A percentile compares a stretch with the other conserved stretches of the same genome.
Evolutionary conservation across 1,139 yeast species (phyloP).

Genomic region (Chernovozyma aurita): DNA sequence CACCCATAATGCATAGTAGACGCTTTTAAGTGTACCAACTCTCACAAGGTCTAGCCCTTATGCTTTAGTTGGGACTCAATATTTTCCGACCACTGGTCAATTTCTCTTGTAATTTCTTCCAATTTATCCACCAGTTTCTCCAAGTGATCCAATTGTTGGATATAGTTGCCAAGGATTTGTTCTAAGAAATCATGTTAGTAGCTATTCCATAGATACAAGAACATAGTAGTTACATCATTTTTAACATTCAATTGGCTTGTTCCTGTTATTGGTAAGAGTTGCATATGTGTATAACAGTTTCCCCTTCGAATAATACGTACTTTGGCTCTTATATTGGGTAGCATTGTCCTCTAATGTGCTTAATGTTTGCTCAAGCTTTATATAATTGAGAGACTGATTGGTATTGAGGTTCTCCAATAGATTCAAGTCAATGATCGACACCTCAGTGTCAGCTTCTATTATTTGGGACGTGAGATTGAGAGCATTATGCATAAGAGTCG

Average conservation of each 20-base stretch:
- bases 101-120: conserved; percentile 45
- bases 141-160: conserved; percentile 30
- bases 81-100: conserved; percentile 59
- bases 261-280: no score
- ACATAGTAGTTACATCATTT: no score
- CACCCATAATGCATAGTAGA: no score
- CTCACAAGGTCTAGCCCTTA: not conserved
- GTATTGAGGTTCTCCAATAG: conserved; percentile 54
- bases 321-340: conserved; percentile 20
- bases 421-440: conserved; percentile 48
- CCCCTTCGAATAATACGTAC: no score
- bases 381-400: conserved; percentile 51
- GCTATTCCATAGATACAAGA: no score
- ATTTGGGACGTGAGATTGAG: conserved; percentile 25
- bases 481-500: conserved; percentile 26
- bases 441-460: conserved; percentile 53
- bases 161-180: conserved; percentile 25
- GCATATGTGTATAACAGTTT: no score
- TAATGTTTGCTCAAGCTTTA: conserved; percentile 48
- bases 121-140: conserved; percentile 45
- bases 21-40: no score
- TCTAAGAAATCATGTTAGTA: conserved; percentile 15
- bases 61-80: conserved; percentile 32
- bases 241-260: no score
- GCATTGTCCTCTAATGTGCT: conserved; percentile 33